Percentiles rank a stretch among this genome's conserved stretches.
These are phyloP conservation scores for Lentinula raphanica DNA, from an alignment of 768 basidiomycete species.

Conservation along the genomic window DNA sequence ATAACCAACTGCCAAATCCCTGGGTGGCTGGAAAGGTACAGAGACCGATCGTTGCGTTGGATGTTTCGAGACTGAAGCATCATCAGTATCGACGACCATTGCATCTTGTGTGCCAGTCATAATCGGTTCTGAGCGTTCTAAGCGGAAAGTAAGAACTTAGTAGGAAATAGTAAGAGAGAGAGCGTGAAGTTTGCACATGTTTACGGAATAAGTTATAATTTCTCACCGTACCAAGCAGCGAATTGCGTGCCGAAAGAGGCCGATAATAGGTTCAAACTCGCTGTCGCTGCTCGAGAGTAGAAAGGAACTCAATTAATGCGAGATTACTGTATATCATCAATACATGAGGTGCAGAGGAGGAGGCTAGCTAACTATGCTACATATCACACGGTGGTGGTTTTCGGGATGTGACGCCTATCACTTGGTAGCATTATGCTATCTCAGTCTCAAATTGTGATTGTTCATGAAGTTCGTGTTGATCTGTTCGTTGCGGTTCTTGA, in stretches of 20 bases:
- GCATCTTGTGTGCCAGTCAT: background rate
- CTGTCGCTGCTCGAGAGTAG: no score
- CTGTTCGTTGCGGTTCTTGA: background rate
- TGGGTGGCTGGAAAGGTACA: slow-evolving; percentile 13
- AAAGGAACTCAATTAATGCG: background rate
- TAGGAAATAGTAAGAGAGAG: background rate
- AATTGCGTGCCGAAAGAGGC: background rate
- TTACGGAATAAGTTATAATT: background rate
- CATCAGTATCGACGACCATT: background rate
- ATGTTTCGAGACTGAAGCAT: background rate
- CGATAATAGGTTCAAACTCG: no score
- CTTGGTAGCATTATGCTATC: background rate
- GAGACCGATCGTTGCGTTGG: slow-evolving; percentile 32
- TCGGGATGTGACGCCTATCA: no score
- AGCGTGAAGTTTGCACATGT: background rate
- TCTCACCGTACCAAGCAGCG: background rate
- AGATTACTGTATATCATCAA: background rate
- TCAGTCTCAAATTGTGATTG: background rate
- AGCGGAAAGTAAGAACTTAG: background rate
- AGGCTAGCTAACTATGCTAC: no score
- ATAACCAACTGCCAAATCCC: slow-evolving; percentile 59
- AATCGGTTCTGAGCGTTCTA: background rate
- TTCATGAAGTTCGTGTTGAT: background rate
- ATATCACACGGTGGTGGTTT: no score
- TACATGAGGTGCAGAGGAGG: background rate